phyloP scores from a whole-genome alignment of 2,329 filamentous ascomycete species.

The Exophiala xenobiotica region DNA sequence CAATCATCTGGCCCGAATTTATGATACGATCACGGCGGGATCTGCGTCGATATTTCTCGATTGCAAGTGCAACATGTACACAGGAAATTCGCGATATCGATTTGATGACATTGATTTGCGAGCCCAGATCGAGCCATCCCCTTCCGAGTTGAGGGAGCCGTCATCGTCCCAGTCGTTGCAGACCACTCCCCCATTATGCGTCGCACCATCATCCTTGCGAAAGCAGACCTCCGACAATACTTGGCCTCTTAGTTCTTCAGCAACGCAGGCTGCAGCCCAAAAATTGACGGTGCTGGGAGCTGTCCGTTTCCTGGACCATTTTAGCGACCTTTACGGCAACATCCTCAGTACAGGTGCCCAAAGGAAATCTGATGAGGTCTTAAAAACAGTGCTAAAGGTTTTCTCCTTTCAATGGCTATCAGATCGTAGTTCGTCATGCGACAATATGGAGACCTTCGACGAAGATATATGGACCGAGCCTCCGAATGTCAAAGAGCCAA shows the following conservation, averaged over 20 bases:
- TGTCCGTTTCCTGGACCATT: slow-evolving; percentile 31
- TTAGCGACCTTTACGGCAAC: slow-evolving; percentile 30
- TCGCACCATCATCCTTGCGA: background rate
- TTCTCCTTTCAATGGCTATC: slow-evolving; percentile 3
- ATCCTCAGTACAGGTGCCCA: slow-evolving; percentile 11
- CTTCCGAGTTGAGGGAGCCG: background rate
- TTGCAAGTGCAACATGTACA: slow-evolving; percentile 29
- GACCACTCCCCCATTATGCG: too few species aligned
- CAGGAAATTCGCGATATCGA: slow-evolving; percentile 22
- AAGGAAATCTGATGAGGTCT: slow-evolving; percentile 25
- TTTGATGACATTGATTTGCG: too few species aligned
- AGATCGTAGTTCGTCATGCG: background rate
- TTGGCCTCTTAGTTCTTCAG: background rate
- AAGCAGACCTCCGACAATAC: too few species aligned
- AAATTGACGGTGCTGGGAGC: slow-evolving; percentile 27
- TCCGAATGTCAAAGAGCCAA: too few species aligned
- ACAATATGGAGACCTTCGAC: too few species aligned
- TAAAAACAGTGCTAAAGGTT: slow-evolving; percentile 21
- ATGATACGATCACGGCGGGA: slow-evolving; percentile 28
- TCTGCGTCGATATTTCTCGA: slow-evolving; percentile 27
- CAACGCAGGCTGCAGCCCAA: background rate
- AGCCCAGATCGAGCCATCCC: too few species aligned
- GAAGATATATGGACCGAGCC: too few species aligned
- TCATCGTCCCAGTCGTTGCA: background rate
- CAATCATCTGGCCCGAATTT: slow-evolving; percentile 25